Conservation (phyloP, 768 basidiomycete species). For the Leucocoprinus sp. region DNA sequence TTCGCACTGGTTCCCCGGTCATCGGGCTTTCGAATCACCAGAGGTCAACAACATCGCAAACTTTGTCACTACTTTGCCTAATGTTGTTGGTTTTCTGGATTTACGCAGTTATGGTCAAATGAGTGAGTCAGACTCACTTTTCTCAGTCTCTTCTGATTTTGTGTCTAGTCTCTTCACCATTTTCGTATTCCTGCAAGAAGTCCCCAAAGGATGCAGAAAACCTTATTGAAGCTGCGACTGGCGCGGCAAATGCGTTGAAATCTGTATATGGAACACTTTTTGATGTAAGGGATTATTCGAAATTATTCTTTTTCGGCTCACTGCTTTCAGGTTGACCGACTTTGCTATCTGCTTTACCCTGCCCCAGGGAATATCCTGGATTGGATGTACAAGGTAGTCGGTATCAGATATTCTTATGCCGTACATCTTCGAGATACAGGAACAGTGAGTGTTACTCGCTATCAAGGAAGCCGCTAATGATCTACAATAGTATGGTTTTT, state of each 20-base stretch:
- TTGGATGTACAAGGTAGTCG: slow-evolving; percentile 27
- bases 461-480: neutral
- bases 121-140: slow-evolving; percentile 35
- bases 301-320: neutral
- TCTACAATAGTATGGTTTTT: slow-evolving; percentile 58
- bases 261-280: slow-evolving; percentile 49
- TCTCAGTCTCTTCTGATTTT: neutral
- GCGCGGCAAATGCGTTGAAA: slow-evolving; percentile 51
- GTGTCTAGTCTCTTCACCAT: slow-evolving; percentile 64
- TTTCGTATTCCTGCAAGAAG: slow-evolving; percentile 58
- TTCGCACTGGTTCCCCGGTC: slow-evolving; percentile 69
- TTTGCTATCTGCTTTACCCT: slow-evolving; percentile 25
- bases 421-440: slow-evolving; percentile 28
- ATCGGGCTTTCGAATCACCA: slow-evolving; percentile 63
- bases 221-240: slow-evolving; percentile 62
- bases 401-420: slow-evolving; percentile 27
- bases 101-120: slow-evolving; percentile 80
- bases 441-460: slow-evolving; percentile 27
- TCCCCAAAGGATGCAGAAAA: slow-evolving; percentile 68
- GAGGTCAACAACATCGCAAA: slow-evolving; percentile 73
- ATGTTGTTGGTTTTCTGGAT: slow-evolving; percentile 62
- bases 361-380: slow-evolving; percentile 30
- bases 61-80: slow-evolving; percentile 45
- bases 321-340: slow-evolving; percentile 16
- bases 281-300: slow-evolving; percentile 21